phyloP scores from a whole-genome alignment of 73 alveolate species.

The Paramecium sonneborni region DNA sequence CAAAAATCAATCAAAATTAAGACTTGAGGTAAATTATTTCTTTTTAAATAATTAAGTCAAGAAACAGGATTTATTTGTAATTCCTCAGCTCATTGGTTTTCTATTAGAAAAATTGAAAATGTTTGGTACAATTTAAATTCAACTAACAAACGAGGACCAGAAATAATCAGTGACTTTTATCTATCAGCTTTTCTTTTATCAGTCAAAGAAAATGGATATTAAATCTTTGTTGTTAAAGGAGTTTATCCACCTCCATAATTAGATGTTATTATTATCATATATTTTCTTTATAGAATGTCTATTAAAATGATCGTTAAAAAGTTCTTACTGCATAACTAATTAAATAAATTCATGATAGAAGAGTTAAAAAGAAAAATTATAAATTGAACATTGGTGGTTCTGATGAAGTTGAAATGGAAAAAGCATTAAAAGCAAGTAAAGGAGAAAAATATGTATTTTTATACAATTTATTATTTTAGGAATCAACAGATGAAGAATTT shows the following conservation, averaged over 20 bases:
- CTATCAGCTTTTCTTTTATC: slow-evolving; percentile 87
- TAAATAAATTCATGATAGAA: slow-evolving; percentile 64
- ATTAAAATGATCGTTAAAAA: slow-evolving; percentile 70
- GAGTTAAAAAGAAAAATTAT: slow-evolving; percentile 69
- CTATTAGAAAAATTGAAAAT: slow-evolving; percentile 88
- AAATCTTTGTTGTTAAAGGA: slow-evolving; percentile 85
- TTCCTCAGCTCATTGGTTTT: slow-evolving; percentile 93
- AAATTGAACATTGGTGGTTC: slow-evolving; percentile 75
- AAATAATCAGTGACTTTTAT: slow-evolving; percentile 85
- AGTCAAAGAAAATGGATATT: slow-evolving; percentile 85
- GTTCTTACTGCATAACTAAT: slow-evolving; percentile 66
- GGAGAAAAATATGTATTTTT: slow-evolving; percentile 65
- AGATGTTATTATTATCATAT: background rate
- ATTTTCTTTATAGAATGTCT: slow-evolving; percentile 14
- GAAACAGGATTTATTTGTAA: slow-evolving; percentile 91
- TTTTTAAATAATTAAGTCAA: slow-evolving; percentile 66
- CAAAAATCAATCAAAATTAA: slow-evolving; percentile 27
- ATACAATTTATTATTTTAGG: background rate
- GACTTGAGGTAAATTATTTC: background rate
- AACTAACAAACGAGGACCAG: slow-evolving; percentile 90
- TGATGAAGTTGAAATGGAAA: slow-evolving; percentile 84
- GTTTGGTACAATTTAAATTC: slow-evolving; percentile 96
- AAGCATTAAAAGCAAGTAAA: slow-evolving; percentile 79
- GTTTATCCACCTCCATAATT: slow-evolving; percentile 62
- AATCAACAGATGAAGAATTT: slow-evolving; percentile 66